phyloP scores from a whole-genome alignment of 2,329 filamentous ascomycete species.

The Podosphaera xanthii region DNA sequence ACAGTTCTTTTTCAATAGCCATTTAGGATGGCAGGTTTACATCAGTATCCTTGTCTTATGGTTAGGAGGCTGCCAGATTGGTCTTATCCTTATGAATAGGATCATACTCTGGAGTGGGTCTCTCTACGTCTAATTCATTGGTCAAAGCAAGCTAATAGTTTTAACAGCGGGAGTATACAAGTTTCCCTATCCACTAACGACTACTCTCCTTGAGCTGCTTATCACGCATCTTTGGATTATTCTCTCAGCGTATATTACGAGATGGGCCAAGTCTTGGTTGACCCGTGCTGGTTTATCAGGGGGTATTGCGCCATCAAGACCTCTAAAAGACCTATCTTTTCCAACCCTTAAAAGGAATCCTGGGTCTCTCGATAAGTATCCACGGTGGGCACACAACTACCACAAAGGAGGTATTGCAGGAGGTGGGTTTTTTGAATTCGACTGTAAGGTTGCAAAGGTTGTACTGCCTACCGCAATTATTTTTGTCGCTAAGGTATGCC shows the following conservation, averaged over 20 bases:
- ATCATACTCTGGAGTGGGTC: slow-evolving; percentile 25
- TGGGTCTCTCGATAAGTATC: slow-evolving; percentile 11
- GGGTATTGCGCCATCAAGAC: slow-evolving; percentile 22
- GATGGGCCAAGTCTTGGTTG: slow-evolving; percentile 21
- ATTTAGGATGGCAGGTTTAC: slow-evolving; percentile 24
- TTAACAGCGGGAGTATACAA: slow-evolving; percentile 23
- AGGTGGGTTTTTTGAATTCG: slow-evolving; percentile 30
- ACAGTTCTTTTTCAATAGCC: slow-evolving; percentile 24
- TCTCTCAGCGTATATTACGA: slow-evolving; percentile 23
- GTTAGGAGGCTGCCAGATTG: slow-evolving; percentile 24
- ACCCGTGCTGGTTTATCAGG: slow-evolving; percentile 17
- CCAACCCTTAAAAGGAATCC: slow-evolving; percentile 13
- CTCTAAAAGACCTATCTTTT: slow-evolving; percentile 15
- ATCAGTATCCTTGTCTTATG: slow-evolving; percentile 24
- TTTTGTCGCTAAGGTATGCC: slow-evolving; percentile 25
- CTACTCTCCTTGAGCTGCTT: slow-evolving; percentile 26
- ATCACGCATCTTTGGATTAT: slow-evolving; percentile 26
- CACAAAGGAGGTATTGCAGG: slow-evolving; percentile 25
- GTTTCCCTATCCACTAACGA: slow-evolving; percentile 28
- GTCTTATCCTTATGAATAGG: slow-evolving; percentile 25
- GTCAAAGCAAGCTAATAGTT: slow-evolving; percentile 13
- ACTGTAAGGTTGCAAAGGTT: slow-evolving; percentile 22
- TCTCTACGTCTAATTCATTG: slow-evolving; percentile 13
- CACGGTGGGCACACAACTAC: slow-evolving; percentile 11
- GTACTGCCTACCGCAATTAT: slow-evolving; percentile 25